Conservation (phyloP, 2,329 filamentous ascomycete genomes). For the Hymenoscyphus linearis region DNA sequence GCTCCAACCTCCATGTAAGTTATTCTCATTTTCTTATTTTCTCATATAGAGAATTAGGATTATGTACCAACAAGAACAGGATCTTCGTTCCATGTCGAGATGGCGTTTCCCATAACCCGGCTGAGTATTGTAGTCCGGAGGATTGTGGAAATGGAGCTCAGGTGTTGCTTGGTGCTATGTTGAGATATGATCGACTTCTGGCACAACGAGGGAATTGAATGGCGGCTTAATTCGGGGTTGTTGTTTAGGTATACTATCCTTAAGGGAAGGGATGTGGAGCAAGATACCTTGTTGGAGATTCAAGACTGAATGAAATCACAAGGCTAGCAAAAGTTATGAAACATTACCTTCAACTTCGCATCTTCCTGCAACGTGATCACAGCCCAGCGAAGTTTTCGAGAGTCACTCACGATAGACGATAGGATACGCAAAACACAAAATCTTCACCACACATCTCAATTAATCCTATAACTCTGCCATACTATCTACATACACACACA, state of each 20-base stretch:
- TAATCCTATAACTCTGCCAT: too few relatives aligned
- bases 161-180: constrained; percentile 40
- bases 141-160: constrained; percentile 53
- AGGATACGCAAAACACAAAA: too few relatives aligned
- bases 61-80: constrained; percentile 19
- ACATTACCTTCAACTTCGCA: too few relatives aligned
- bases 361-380: too few relatives aligned
- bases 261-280: not conserved
- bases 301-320: too few relatives aligned
- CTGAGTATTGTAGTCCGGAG: constrained; percentile 55
- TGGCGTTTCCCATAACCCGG: constrained; percentile 59
- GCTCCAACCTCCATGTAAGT: constrained; percentile 55
- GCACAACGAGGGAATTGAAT: constrained; percentile 15
- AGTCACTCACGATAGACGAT: too few relatives aligned
- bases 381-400: too few relatives aligned
- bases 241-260: not conserved
- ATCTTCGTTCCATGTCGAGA: constrained; percentile 61
- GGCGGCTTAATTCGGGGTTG: not conserved
- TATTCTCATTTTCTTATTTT: too few relatives aligned
- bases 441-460: too few relatives aligned
- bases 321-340: too few relatives aligned
- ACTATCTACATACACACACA: too few relatives aligned
- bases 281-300: not conserved
- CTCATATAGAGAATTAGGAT: too few relatives aligned
- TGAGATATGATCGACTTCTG: constrained; percentile 35